phyloP scores from a whole-genome alignment of 768 basidiomycete genomes.

The Pleurotus djamor region DNA sequence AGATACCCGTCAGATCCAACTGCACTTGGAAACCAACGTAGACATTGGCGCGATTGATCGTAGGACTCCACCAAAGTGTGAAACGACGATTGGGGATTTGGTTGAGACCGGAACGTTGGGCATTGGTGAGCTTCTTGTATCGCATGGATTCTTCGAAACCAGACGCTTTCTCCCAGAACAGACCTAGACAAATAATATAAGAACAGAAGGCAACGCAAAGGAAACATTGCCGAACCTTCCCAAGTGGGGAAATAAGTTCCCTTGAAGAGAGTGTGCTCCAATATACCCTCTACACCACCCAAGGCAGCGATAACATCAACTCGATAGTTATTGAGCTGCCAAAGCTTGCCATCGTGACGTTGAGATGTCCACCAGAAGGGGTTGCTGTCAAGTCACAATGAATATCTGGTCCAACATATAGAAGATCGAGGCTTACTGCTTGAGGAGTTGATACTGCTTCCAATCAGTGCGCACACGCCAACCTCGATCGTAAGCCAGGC shows the following conservation, averaged over 20 bases:
- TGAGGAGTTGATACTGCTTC: conserved; percentile 94
- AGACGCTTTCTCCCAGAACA: conserved; percentile 99
- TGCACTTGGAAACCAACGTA: conserved; percentile 99
- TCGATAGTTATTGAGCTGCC: conserved; percentile 98
- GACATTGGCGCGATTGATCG: conserved; percentile 98
- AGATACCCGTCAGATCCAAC: conserved; percentile 95
- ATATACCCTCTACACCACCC: conserved; percentile 93
- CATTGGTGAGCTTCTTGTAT: conserved; percentile 96
- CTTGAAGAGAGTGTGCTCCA: conserved; percentile 97
- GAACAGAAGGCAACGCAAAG: conserved; percentile 1
- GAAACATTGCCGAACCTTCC: conserved; percentile 58
- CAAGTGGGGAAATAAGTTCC: conserved; percentile 98
- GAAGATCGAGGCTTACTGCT: conserved; percentile 57
- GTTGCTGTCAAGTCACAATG: conserved; percentile 48
- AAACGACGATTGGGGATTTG: conserved; percentile 99
- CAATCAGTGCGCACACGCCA: conserved; percentile 98
- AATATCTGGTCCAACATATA: neutral
- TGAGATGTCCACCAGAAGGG: conserved; percentile 99
- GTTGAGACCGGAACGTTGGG: conserved; percentile 96
- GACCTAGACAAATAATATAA: conserved; percentile 35
- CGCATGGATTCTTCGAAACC: conserved; percentile 97
- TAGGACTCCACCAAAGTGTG: conserved; percentile 99
- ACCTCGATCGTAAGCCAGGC: conserved; percentile 96
- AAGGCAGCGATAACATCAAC: conserved; percentile 98
- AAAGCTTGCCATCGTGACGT: conserved; percentile 93